Conservation (phyloP, 2,329 filamentous ascomycete species). For the Lachnellula cervina region DNA sequence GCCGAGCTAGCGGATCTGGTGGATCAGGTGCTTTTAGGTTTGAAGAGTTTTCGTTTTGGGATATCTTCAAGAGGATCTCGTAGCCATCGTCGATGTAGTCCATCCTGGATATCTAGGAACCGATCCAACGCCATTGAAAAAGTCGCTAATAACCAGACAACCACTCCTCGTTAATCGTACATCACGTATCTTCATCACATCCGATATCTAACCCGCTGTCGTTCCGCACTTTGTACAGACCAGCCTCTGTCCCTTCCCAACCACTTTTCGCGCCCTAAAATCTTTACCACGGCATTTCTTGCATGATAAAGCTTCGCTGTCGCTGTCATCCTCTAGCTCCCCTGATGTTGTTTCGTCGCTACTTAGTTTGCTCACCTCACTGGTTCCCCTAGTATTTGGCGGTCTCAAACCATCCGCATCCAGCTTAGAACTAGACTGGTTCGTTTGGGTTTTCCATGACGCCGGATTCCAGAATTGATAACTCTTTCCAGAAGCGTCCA, state of each 20-base stretch:
- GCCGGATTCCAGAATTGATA: slow-evolving; percentile 55
- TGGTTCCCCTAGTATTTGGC: slow-evolving; percentile 15
- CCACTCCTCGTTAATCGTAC: neutral
- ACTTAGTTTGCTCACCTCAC: slow-evolving; percentile 49
- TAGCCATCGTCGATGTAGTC: too few species aligned
- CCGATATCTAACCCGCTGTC: slow-evolving; percentile 16
- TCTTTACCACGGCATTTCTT: slow-evolving; percentile 54
- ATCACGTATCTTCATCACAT: neutral
- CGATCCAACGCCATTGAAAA: neutral
- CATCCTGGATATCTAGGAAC: neutral
- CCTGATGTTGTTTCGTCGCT: slow-evolving; percentile 42
- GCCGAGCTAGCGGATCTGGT: neutral
- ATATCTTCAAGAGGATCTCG: too few species aligned
- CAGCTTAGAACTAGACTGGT: slow-evolving; percentile 8
- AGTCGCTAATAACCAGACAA: slow-evolving; percentile 4
- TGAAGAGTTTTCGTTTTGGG: too few species aligned
- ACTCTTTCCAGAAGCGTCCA: slow-evolving; percentile 38
- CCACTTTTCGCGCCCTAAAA: slow-evolving; percentile 56
- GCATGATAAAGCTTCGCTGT: slow-evolving; percentile 49
- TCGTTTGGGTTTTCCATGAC: slow-evolving; percentile 40
- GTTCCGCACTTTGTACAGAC: slow-evolving; percentile 56
- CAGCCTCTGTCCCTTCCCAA: slow-evolving; percentile 48
- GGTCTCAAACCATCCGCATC: slow-evolving; percentile 17
- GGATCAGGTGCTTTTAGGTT: neutral
- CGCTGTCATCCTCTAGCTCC: slow-evolving; percentile 36